Base-by-base conservation (phyloP, 2,329 filamentous ascomycete species). In the Leptographium procerum region DNA sequence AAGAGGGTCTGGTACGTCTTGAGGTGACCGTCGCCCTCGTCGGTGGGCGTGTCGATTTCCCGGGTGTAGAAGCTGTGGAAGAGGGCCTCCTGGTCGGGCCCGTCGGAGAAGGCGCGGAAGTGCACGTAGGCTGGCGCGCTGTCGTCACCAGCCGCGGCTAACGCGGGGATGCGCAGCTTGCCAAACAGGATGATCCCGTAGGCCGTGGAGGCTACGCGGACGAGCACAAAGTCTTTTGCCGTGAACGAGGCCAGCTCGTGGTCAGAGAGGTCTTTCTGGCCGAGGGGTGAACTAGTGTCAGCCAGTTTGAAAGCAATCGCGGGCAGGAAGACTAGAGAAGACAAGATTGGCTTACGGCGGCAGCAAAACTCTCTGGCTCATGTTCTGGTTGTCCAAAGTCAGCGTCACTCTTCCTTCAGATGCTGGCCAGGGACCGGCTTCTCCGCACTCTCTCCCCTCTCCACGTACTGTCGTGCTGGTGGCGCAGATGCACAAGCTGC, bases 341-440 rank as follows among this genome's bases (percentile, higher is more conserved):
- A 33, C 5, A 33, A 33, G 31, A 43, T 6, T 22, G 24, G 11
- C 47, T 4, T 16, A 76, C 76, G 2, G 76, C 73, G n/a, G 74
- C 73, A 0, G 56, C 58, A 70, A 82, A 82, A 67, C 80, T 81
- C 61, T 78, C 74, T 10, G 73, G 73, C 62, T 81, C 79, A 62
- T 82, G 79, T 64, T 81, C 78, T 78, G 50, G 11, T 31, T 14
- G 22, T 47, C 43, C 22, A 16, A 4, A 4, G 45, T 52, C 26
- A 57, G 43, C 50, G 54, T 62, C 56, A 33, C 31, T 33, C 10
- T n/a, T n/a, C n/a, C n/a, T n/a, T n/a, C n/a, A n/a, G n/a, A n/a
- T n/a, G n/a, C 31, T 33, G 5, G 31, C 31, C 10, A 33, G 31
- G 31, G 31, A n/a, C 31, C 10, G 31, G 10, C 6, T 33, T 33